Percentiles rank a stretch among this genome's conserved stretches.
phyloP scores from a whole-genome alignment of 2,329 filamentous ascomycete species.

The Talaromyces verruculosus region DNA sequence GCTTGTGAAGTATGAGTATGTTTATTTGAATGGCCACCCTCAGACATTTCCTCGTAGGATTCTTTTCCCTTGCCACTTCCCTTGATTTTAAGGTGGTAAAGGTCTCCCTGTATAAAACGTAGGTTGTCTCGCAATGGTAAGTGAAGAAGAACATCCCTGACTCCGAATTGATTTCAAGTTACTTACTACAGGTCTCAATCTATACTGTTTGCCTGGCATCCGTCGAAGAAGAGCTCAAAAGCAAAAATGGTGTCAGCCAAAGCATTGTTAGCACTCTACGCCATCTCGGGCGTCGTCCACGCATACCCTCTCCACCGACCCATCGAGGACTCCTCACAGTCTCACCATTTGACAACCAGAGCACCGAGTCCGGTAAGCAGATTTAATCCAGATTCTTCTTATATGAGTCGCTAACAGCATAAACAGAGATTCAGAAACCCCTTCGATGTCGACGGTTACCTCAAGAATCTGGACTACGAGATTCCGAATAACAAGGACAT shows the following conservation, averaged over 20 bases:
- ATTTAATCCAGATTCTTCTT: neutral
- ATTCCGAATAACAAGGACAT: slow-evolving; percentile 19
- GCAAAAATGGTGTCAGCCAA: slow-evolving; percentile 18
- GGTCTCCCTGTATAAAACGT: neutral
- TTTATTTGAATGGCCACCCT: neutral
- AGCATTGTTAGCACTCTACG: slow-evolving; percentile 3
- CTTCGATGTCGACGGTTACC: slow-evolving; percentile 16
- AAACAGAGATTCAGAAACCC: slow-evolving; percentile 18
- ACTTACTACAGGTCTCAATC: neutral
- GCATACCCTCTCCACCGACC: slow-evolving; percentile 15
- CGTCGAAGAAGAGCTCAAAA: neutral
- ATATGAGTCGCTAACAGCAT: neutral
- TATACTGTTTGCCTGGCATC: neutral
- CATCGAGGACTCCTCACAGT: neutral
- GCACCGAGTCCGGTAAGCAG: slow-evolving; percentile 14
- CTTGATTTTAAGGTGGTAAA: neutral
- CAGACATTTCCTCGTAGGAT: neutral
- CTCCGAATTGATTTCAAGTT: neutral
- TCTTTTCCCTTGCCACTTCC: neutral
- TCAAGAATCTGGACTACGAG: slow-evolving; percentile 16
- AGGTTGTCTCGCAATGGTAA: neutral
- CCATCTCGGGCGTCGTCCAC: slow-evolving; percentile 1
- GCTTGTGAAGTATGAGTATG: neutral
- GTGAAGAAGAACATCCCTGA: neutral
- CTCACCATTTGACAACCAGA: neutral